Evolutionary conservation across 2,329 filamentous ascomycete species (phyloP).

Genomic region (Colletotrichum paranaense): DNA sequence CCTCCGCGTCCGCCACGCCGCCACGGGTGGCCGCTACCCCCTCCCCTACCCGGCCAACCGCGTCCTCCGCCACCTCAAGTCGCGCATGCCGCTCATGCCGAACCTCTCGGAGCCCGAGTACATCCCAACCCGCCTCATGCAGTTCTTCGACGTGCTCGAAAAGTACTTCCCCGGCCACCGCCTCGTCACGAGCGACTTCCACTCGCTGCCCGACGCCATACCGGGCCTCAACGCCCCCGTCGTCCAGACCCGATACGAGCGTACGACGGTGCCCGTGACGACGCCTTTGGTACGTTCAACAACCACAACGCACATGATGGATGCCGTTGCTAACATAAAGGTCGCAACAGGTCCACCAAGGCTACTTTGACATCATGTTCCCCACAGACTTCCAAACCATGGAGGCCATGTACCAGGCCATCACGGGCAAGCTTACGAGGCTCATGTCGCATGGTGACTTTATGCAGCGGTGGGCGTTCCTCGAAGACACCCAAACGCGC

Average conservation of each 20-base stretch:
- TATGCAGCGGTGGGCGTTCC: slow-evolving; percentile 86
- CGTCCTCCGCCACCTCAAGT: slow-evolving; percentile 70
- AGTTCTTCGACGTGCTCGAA: slow-evolving; percentile 93
- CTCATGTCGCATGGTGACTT: slow-evolving; percentile 92
- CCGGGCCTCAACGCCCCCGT: slow-evolving; percentile 91
- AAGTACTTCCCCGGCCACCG: slow-evolving; percentile 91
- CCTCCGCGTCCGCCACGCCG: slow-evolving; percentile 84
- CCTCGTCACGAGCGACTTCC: slow-evolving; percentile 91
- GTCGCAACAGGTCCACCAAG: slow-evolving; percentile 83
- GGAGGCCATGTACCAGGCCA: slow-evolving; percentile 90
- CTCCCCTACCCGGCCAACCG: slow-evolving; percentile 67
- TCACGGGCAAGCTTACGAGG: slow-evolving; percentile 91
- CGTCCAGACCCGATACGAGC: slow-evolving; percentile 92
- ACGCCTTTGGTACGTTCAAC: slow-evolving; percentile 81
- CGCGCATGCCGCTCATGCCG: slow-evolving; percentile 74
- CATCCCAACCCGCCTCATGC: slow-evolving; percentile 93
- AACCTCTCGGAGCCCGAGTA: slow-evolving; percentile 90
- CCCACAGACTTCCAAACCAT: slow-evolving; percentile 93
- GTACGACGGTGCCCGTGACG: slow-evolving; percentile 87
- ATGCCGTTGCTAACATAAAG: slow-evolving; percentile 4
- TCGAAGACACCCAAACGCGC: slow-evolving; percentile 88
- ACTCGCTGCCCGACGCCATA: slow-evolving; percentile 84
- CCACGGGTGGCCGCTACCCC: slow-evolving; percentile 72
- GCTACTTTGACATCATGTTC: slow-evolving; percentile 99
- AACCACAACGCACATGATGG: background rate